Conservation (phyloP, 73 alveolate genomes). For the Tetrahymena thermophila region DNA sequence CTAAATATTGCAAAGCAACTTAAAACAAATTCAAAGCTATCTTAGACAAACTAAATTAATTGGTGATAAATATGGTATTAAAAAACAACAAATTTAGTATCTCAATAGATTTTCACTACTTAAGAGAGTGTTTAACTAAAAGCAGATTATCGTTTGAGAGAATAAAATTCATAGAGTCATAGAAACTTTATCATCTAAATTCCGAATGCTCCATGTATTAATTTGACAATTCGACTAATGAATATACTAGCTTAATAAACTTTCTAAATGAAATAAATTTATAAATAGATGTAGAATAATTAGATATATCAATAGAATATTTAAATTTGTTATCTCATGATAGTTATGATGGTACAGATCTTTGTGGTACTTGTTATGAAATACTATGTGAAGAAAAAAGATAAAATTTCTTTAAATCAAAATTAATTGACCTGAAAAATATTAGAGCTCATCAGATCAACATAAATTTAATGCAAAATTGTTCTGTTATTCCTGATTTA, state of each 20-base stretch:
- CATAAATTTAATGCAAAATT: not conserved
- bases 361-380: not conserved
- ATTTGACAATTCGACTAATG: not conserved
- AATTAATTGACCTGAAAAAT: not conserved
- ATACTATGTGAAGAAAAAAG: too few relatives aligned
- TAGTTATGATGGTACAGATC: not conserved
- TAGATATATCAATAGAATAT: not conserved
- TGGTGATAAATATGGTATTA: not conserved
- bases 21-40: not conserved
- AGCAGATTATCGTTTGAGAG: not conserved
- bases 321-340: not conserved
- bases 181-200: not conserved
- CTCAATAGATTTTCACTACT: not conserved
- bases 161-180: not conserved
- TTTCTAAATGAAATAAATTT: too few relatives aligned
- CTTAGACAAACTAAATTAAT: not conserved
- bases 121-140: not conserved
- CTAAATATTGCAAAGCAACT: not conserved
- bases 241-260: not conserved
- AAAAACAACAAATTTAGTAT: not conserved
- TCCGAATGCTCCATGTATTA: too few relatives aligned
- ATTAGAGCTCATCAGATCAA: not conserved
- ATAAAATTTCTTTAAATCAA: not conserved
- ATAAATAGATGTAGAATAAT: not conserved
- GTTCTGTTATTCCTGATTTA: not conserved